Evolutionary conservation across 345 rosid species (phyloP).

Genomic region (Excoecaria agallocha): DNA sequence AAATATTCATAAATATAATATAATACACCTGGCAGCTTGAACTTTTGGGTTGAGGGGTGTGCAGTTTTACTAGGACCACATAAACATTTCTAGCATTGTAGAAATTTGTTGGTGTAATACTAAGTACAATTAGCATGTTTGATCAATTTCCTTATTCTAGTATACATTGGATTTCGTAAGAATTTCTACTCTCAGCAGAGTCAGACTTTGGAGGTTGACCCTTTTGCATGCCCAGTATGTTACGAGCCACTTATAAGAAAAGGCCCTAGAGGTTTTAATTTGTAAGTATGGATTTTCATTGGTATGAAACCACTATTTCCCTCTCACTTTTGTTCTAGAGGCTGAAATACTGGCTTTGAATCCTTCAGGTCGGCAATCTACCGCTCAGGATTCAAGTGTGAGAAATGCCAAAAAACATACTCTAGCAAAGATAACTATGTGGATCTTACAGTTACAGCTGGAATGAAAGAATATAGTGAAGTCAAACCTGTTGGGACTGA

Average conservation of each 20-base stretch:
- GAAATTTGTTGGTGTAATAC: neutral
- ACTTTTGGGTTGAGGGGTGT: neutral
- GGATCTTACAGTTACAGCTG: conserved; percentile 79
- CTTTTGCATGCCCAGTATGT: conserved; percentile 82
- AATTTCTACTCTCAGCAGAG: conserved; percentile 22
- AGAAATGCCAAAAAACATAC: conserved; percentile 68
- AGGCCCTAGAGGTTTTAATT: conserved; percentile 87
- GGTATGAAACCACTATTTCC: neutral
- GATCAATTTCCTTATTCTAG: neutral
- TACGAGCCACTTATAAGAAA: conserved; percentile 78
- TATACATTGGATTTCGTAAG: neutral
- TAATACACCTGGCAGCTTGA: neutral
- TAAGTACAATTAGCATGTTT: neutral
- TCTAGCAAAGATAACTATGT: conserved; percentile 78
- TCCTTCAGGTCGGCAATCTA: conserved; percentile 72
- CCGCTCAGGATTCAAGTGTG: conserved; percentile 87
- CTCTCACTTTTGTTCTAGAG: neutral
- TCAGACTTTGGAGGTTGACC: conserved; percentile 43
- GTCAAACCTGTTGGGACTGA: conserved; percentile 69
- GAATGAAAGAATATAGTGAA: conserved; percentile 61
- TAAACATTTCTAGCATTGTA: neutral
- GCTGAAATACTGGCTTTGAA: conserved; percentile 4
- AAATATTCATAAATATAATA: neutral
- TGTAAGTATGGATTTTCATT: conserved; percentile 47
- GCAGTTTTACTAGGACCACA: neutral